phyloP scores from a whole-genome alignment of 2,329 filamentous ascomycete genomes.

The Biscogniauxia mediterranea region DNA sequence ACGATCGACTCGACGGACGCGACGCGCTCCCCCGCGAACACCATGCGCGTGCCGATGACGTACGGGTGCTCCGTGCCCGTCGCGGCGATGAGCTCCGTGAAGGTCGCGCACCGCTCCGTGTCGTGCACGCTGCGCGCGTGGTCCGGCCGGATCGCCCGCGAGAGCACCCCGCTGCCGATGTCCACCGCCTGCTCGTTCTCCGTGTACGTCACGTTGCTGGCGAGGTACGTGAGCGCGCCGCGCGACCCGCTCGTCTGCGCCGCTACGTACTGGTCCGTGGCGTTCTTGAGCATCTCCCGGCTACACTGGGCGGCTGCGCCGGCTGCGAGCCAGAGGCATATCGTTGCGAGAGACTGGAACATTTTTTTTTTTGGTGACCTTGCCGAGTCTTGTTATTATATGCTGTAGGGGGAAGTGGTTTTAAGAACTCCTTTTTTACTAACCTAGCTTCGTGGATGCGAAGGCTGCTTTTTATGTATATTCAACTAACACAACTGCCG shows the following conservation, averaged over 20 bases:
- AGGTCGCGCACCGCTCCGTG: neutral
- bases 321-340: neutral
- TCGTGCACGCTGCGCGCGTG: neutral
- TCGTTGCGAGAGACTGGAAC: neutral
- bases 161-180: neutral
- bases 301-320: neutral
- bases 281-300: neutral
- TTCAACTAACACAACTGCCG: neutral
- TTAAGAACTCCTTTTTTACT: neutral
- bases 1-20: slow-evolving; percentile 31
- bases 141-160: neutral
- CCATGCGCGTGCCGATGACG: slow-evolving; percentile 33
- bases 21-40: slow-evolving; percentile 24
- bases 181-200: neutral
- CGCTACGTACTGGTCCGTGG: neutral
- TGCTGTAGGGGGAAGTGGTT: neutral
- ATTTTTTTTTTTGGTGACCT: neutral
- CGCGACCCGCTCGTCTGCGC: neutral
- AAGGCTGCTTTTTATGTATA: neutral
- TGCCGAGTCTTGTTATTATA: neutral
- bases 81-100: too few relatives aligned
- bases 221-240: neutral
- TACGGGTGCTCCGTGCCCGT: slow-evolving; percentile 27
- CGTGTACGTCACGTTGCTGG: neutral
- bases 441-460: neutral